Conservation (phyloP, 2,329 filamentous ascomycete genomes). For the Coniochaeta hoffmannii region DNA sequence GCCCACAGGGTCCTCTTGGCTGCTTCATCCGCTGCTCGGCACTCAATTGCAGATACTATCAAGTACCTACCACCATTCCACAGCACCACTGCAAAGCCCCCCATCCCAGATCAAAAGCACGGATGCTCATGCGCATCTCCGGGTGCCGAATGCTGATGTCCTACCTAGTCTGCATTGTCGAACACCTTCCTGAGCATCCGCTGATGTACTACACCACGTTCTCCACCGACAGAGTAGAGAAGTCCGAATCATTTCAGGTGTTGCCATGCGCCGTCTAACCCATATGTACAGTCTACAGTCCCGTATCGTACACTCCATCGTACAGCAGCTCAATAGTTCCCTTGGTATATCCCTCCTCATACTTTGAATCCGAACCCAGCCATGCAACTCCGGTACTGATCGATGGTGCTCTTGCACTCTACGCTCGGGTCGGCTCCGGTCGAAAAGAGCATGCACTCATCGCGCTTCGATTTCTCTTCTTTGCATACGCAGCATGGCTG, state of each 20-base stretch:
- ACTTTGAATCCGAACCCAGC: conserved; percentile 82
- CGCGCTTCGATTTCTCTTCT: conserved; percentile 82
- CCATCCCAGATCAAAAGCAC: no score
- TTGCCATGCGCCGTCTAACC: conserved; percentile 1
- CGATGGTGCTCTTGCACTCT: conserved; percentile 76
- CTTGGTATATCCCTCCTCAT: conserved; percentile 20
- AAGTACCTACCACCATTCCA: no score
- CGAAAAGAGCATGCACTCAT: conserved; percentile 99
- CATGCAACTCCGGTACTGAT: conserved; percentile 89
- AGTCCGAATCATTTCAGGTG: not conserved
- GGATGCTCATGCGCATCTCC: no score
- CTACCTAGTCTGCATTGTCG: no score
- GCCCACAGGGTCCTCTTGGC: no score
- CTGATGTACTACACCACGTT: no score
- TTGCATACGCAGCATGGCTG: conserved; percentile 98
- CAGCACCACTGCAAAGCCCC: no score
- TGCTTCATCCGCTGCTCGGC: no score
- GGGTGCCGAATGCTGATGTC: no score
- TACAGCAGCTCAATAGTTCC: conserved; percentile 12
- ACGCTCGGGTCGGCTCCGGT: conserved; percentile 71
- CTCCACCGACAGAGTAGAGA: not conserved
- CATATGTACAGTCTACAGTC: not conserved
- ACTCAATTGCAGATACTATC: no score
- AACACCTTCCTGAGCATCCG: no score
- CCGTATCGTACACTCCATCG: not conserved